phyloP scores from a whole-genome alignment of 2,329 filamentous ascomycete species.

The Aspergillus ochraceoroseus region DNA sequence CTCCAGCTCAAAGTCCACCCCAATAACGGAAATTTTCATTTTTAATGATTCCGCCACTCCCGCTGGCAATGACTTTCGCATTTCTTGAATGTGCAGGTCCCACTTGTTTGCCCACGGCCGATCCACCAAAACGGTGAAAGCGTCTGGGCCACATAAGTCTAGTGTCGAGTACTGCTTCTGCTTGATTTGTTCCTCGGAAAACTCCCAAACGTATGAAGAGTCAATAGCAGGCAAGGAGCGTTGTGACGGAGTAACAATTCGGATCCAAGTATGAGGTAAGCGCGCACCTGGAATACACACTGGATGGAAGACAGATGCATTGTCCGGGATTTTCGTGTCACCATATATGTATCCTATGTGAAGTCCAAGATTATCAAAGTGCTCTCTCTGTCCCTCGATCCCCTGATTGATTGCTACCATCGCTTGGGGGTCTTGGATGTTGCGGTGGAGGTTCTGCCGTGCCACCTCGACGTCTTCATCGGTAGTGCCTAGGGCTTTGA shows the following conservation, averaged over 20 bases:
- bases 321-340: constrained; percentile 24
- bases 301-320: constrained; percentile 38
- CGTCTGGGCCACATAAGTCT: constrained; percentile 34
- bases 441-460: constrained; percentile 11
- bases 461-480: constrained; percentile 14
- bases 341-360: constrained; percentile 17
- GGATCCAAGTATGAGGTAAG: constrained; percentile 43
- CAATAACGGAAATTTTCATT: constrained; percentile 7
- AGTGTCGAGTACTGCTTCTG: constrained; percentile 34
- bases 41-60: too few species aligned
- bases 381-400: constrained; percentile 15
- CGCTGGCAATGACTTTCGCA: background rate
- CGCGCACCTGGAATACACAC: constrained; percentile 40
- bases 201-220: constrained; percentile 35
- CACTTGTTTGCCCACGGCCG: constrained; percentile 1
- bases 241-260: background rate
- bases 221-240: constrained; percentile 25
- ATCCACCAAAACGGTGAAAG: constrained; percentile 31
- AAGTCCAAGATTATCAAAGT: constrained; percentile 16
- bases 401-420: constrained; percentile 10
- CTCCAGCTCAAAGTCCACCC: constrained; percentile 25
- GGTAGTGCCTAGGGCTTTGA: constrained; percentile 39
- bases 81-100: background rate
- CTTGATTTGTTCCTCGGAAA: constrained; percentile 24
- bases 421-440: constrained; percentile 2